phyloP scores from a whole-genome alignment of 1,284 basidiomycete genomes.

The Malassezia pachydermatis region DNA sequence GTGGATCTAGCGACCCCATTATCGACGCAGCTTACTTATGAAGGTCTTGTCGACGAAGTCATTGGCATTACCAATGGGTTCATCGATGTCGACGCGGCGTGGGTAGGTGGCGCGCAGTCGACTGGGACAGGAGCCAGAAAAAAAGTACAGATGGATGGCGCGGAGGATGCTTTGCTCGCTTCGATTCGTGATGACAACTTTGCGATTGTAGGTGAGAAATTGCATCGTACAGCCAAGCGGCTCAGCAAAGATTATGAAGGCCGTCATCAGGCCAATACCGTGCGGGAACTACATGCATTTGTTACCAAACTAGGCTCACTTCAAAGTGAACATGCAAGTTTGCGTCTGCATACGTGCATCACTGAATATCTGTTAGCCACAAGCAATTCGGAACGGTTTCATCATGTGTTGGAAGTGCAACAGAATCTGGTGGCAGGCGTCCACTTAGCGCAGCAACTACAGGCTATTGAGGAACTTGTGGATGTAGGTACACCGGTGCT shows the following conservation, averaged over 20 bases:
- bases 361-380: slow-evolving; percentile 80
- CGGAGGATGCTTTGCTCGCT: slow-evolving; percentile 69
- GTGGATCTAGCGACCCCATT: slow-evolving; percentile 94
- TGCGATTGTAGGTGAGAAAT: slow-evolving; percentile 71
- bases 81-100: slow-evolving; percentile 74
- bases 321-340: slow-evolving; percentile 77
- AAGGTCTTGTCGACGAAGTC: slow-evolving; percentile 90
- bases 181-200: slow-evolving; percentile 88
- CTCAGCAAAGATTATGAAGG: slow-evolving; percentile 84
- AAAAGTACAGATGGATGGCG: slow-evolving; percentile 67
- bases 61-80: slow-evolving; percentile 81
- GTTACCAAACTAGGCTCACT: slow-evolving; percentile 85
- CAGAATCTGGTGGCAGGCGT: slow-evolving; percentile 74
- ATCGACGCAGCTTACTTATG: slow-evolving; percentile 90
- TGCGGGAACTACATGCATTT: slow-evolving; percentile 83
- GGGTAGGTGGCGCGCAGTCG: slow-evolving; percentile 50
- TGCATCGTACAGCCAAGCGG: slow-evolving; percentile 70
- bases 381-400: slow-evolving; percentile 71
- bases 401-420: slow-evolving; percentile 83
- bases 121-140: slow-evolving; percentile 27
- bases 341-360: slow-evolving; percentile 79
- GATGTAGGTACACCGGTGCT: slow-evolving; percentile 27
- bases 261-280: slow-evolving; percentile 72
- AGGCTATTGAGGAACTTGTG: slow-evolving; percentile 38
- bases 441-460: slow-evolving; percentile 28